phyloP scores from a whole-genome alignment of 768 basidiomycete genomes.

The Lactarius sanguifluus region DNA sequence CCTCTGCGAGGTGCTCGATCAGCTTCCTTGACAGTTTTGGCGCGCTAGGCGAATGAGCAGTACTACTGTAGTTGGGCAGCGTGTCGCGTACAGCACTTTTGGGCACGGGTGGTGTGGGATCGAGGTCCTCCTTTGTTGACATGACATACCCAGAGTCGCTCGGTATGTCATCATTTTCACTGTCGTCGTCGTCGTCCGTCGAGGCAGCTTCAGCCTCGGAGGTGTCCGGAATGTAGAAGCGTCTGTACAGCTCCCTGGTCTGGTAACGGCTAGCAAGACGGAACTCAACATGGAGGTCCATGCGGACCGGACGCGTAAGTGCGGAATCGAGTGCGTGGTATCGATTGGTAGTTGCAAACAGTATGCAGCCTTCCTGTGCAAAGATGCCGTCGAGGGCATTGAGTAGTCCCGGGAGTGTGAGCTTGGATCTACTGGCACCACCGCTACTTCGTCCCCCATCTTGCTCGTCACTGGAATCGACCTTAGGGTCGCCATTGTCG shows the following conservation, averaged over 20 bases:
- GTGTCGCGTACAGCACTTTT: neutral
- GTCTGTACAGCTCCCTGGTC: conserved; percentile 64
- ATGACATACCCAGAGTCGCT: conserved; percentile 28
- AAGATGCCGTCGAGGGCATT: conserved; percentile 74
- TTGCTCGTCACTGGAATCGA: conserved; percentile 21
- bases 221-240: conserved; percentile 59
- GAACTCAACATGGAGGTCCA: conserved; percentile 80
- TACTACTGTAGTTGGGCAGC: conserved; percentile 14
- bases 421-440: conserved; percentile 11
- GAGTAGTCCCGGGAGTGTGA: conserved; percentile 72
- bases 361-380: conserved; percentile 77
- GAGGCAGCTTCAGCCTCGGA: conserved; percentile 28
- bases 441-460: conserved; percentile 13
- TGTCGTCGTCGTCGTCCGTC: conserved; percentile 30
- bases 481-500: neutral
- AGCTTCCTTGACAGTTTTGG: conserved; percentile 44
- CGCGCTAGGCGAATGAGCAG: conserved; percentile 25
- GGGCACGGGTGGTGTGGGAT: neutral
- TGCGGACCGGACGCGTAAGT: conserved; percentile 72
- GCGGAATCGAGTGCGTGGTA: conserved; percentile 70
- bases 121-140: conserved; percentile 16
- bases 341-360: conserved; percentile 79
- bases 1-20: conserved; percentile 48
- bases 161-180: conserved; percentile 28
- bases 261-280: conserved; percentile 70